A percentile compares a stretch with the other conserved stretches of the same genome.
phyloP scores from a whole-genome alignment of 208 protist genomes.

The Trypanosoma lewisi region DNA sequence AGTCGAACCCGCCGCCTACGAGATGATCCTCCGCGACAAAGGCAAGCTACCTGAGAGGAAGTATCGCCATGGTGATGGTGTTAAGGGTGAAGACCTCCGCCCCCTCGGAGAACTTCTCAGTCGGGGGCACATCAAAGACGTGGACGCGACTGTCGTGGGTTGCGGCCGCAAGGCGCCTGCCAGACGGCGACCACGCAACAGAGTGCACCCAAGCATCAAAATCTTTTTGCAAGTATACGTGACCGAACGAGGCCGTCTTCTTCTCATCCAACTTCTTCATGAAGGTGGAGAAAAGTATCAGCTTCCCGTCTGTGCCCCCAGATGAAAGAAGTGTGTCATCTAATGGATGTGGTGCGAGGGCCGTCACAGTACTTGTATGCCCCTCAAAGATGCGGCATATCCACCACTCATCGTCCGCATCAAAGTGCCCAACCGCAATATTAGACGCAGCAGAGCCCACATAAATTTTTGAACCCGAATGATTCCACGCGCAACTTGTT shows the following conservation, averaged over 20 bases:
- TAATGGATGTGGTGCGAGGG: constrained; percentile 45
- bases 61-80: constrained; percentile 23
- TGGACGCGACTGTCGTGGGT: constrained; percentile 37
- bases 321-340: constrained; percentile 45
- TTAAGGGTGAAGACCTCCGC: neutral
- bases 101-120: neutral
- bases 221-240: constrained; percentile 21
- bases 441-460: constrained; percentile 45
- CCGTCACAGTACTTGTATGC: constrained; percentile 33
- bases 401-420: constrained; percentile 48
- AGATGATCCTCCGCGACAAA: constrained; percentile 31
- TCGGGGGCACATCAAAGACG: constrained; percentile 11
- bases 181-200: constrained; percentile 32
- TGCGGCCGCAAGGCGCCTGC: constrained; percentile 26
- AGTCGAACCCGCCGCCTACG: constrained; percentile 36
- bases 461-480: constrained; percentile 46
- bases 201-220: constrained; percentile 36
- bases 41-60: constrained; percentile 21
- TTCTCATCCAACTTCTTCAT: constrained; percentile 49
- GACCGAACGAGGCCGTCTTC: constrained; percentile 22
- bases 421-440: constrained; percentile 64
- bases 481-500: constrained; percentile 45
- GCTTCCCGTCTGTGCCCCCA: constrained; percentile 40
- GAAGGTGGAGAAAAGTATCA: constrained; percentile 45
- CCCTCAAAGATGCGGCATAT: constrained; percentile 35